Evolutionary conservation across 352 stramenopile genomes (phyloP), one percentile per base, ranked within the genome.

Genomic region (Achlya hypogyna): DNA sequence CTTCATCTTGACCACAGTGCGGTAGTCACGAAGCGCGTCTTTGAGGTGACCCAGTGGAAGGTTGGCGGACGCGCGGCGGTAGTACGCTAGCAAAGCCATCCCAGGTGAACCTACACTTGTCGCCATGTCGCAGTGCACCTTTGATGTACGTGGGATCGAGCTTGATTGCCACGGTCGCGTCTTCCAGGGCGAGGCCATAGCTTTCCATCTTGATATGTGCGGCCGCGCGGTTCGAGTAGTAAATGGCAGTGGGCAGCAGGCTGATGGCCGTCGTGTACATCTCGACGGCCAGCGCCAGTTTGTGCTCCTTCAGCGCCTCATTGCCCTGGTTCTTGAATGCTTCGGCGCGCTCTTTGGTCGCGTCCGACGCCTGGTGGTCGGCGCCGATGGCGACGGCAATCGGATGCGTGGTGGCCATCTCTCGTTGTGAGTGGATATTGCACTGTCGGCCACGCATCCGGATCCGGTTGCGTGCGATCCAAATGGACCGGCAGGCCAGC

Each of bases 191-290:
- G 5, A 98, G 76, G 1, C 96, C 97, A 75, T 99, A 99, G 78
- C 93, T 98, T 79, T 99, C 97, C 63, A 96, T 95, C 74, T 98
- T 98, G 69, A 99, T 94, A 75, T 98, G 97, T 23, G 96, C 95
- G 58, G 98, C 91, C 5, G 97, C 96, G 25, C 95, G 84, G 77
- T 98, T 98, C 49, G 89, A 81, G 68, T 96, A 98, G 77, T 96
- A 97, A 71, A 98, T 95, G 32, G 93, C 89, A 18, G 85, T 97
- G 14, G 90, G 89, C 20, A 68, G 69, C 23, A 98, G 74, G 64
- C 78, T 82, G 62, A 98, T 97, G 20, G 91, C 93, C 47, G 86
- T 71, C 52, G 87, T 88, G 78, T 98, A 98, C 42, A 93, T 65
- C 20, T 93, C 83, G 8, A 96, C 75, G 20, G 93, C 93, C 16